Evolutionary conservation across 495 filamentous ascomycete genomes (phyloP).

Genomic region (Penicillium robsamsonii): DNA sequence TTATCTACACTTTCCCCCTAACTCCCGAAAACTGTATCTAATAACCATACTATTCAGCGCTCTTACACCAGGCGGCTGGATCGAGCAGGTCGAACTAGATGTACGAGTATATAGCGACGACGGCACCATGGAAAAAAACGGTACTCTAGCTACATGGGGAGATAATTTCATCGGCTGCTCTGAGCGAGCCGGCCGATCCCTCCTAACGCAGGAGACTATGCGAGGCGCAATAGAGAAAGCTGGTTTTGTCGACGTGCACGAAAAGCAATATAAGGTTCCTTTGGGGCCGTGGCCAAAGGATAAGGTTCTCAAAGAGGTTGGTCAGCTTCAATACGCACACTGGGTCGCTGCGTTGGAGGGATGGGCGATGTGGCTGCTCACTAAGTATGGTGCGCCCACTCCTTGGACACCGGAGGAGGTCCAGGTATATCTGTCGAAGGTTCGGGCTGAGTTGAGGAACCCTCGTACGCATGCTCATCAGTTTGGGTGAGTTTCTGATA

Average conservation of each 20-base stretch:
- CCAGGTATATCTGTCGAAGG: slow-evolving; percentile 12
- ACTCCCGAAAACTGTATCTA: no score
- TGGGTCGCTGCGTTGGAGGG: slow-evolving; percentile 39
- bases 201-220: slow-evolving; percentile 21
- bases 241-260: slow-evolving; percentile 32
- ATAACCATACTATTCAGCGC: slow-evolving; percentile 1
- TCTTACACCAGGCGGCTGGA: slow-evolving; percentile 49
- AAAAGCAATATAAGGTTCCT: slow-evolving; percentile 55
- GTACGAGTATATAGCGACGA: slow-evolving; percentile 43
- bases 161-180: slow-evolving; percentile 22
- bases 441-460: slow-evolving; percentile 17
- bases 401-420: slow-evolving; percentile 21
- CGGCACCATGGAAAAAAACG: slow-evolving; percentile 28
- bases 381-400: slow-evolving; percentile 9
- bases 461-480: slow-evolving; percentile 15
- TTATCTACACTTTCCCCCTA: no score
- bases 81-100: slow-evolving; percentile 52
- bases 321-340: slow-evolving; percentile 58
- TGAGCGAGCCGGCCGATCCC: slow-evolving; percentile 16
- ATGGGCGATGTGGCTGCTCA: slow-evolving; percentile 21
- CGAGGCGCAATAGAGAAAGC: slow-evolving; percentile 20
- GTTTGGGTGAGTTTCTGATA: slow-evolving; percentile 6
- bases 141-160: slow-evolving; percentile 22
- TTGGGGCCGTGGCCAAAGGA: slow-evolving; percentile 65
- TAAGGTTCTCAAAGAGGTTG: slow-evolving; percentile 59